Evolutionary conservation across 2,329 filamentous ascomycete species (phyloP).

Genomic region (Aspergillus aculeatinus): DNA sequence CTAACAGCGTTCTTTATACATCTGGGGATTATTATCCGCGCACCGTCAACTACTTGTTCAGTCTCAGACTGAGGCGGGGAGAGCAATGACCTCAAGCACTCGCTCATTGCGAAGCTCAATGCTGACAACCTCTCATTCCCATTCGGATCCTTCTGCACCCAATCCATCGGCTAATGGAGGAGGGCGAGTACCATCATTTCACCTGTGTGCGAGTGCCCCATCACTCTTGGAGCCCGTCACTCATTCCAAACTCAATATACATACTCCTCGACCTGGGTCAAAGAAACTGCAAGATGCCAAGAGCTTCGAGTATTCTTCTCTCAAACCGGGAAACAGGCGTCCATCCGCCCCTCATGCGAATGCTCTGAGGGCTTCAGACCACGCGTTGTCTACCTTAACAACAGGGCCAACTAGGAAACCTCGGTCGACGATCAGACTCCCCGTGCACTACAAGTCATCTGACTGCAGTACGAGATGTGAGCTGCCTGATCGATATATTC

Average conservation of each 20-base stretch:
- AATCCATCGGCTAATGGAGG: neutral
- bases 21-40: neutral
- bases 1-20: neutral
- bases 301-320: neutral
- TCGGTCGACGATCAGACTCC: constrained; percentile 18
- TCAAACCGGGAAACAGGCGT: neutral
- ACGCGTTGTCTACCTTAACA: neutral
- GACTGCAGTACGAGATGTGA: constrained; percentile 17
- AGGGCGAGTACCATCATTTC: constrained; percentile 3
- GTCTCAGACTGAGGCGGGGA: neutral
- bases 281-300: neutral
- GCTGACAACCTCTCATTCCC: neutral
- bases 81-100: constrained; percentile 16
- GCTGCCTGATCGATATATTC: constrained; percentile 61
- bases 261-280: neutral
- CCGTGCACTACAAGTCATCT: constrained; percentile 11
- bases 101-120: constrained; percentile 16
- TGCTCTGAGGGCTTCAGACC: neutral
- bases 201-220: constrained; percentile 7
- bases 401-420: constrained; percentile 12
- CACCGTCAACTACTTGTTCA: neutral
- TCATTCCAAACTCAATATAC: constrained; percentile 7
- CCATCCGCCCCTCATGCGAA: neutral
- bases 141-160: neutral
- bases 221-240: constrained; percentile 6